phyloP scores from a whole-genome alignment of 1,139 yeast species.

The Blastobotrys elegans region DNA sequence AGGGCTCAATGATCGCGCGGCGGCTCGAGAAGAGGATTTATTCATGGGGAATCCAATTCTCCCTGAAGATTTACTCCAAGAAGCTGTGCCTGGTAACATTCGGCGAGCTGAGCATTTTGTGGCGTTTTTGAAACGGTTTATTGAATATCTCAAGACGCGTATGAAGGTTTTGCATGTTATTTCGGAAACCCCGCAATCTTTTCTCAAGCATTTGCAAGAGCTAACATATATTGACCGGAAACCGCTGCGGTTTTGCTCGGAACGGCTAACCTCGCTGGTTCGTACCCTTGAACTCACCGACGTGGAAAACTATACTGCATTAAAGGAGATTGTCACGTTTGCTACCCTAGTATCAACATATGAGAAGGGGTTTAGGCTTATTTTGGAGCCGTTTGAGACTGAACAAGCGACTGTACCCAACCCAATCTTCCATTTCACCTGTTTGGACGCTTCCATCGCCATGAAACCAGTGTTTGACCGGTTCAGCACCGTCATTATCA shows the following conservation, averaged over 20 bases:
- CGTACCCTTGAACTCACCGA: constrained; percentile 83
- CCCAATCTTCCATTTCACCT: constrained; percentile 90
- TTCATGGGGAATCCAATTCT: constrained; percentile 86
- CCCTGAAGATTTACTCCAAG: constrained; percentile 78
- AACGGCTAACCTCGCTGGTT: constrained; percentile 79
- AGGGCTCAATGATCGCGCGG: constrained; percentile 77
- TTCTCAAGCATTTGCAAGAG: constrained; percentile 87
- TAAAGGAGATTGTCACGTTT: constrained; percentile 93
- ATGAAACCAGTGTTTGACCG: constrained; percentile 94
- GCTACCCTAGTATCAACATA: constrained; percentile 95
- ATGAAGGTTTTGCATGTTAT: constrained; percentile 97
- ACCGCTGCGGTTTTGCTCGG: constrained; percentile 89
- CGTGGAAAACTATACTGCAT: constrained; percentile 86
- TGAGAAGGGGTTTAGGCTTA: constrained; percentile 86
- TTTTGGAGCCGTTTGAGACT: constrained; percentile 92
- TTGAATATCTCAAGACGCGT: constrained; percentile 91
- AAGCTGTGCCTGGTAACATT: constrained; percentile 96
- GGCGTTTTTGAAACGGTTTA: constrained; percentile 83
- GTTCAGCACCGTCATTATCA: constrained; percentile 88
- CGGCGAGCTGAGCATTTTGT: constrained; percentile 96
- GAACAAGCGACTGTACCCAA: constrained; percentile 98
- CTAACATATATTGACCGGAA: constrained; percentile 87
- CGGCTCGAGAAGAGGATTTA: constrained; percentile 67
- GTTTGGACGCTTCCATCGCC: constrained; percentile 96
- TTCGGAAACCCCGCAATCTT: constrained; percentile 92